Conservation (phyloP, 2,329 filamentous ascomycete species). For the Scedosporium apiospermum region DNA sequence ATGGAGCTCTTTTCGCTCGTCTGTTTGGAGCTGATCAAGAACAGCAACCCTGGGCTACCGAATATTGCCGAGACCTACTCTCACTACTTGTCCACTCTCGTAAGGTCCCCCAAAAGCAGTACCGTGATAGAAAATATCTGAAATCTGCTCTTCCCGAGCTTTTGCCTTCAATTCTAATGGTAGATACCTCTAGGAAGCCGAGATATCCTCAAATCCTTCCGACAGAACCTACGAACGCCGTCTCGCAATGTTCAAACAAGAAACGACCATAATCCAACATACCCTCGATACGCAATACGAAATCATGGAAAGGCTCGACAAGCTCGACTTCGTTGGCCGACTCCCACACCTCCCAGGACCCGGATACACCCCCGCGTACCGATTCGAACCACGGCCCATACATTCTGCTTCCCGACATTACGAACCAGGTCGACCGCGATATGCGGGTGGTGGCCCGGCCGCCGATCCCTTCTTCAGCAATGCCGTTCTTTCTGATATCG, state of each 20-base stretch:
- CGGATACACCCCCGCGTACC: not conserved
- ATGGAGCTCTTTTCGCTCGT: constrained; percentile 32
- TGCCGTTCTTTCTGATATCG: not conserved
- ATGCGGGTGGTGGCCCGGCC: not conserved
- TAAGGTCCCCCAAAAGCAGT: constrained; percentile 15
- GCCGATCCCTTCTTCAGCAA: not conserved
- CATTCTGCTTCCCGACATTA: not conserved
- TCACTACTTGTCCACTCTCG: constrained; percentile 29
- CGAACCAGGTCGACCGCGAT: not conserved
- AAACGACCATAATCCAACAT: constrained; percentile 26
- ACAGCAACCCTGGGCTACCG: not conserved
- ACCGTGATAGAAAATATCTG: not conserved
- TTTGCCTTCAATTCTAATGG: not conserved
- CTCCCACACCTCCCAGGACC: not conserved
- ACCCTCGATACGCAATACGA: constrained; percentile 22
- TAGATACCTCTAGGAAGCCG: constrained; percentile 21
- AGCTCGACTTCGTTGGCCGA: not conserved
- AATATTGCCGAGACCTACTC: constrained; percentile 31
- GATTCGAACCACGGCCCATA: not conserved
- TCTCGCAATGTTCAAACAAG: constrained; percentile 30
- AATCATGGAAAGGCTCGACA: not conserved
- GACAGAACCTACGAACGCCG: constrained; percentile 30
- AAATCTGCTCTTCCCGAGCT: not conserved
- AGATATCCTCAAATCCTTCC: constrained; percentile 28
- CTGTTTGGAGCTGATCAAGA: constrained; percentile 24